Evolutionary conservation across 768 basidiomycete genomes (phyloP), one percentile per base, ranked within the genome.

Genomic region (Podaxis carcinomalis): DNA sequence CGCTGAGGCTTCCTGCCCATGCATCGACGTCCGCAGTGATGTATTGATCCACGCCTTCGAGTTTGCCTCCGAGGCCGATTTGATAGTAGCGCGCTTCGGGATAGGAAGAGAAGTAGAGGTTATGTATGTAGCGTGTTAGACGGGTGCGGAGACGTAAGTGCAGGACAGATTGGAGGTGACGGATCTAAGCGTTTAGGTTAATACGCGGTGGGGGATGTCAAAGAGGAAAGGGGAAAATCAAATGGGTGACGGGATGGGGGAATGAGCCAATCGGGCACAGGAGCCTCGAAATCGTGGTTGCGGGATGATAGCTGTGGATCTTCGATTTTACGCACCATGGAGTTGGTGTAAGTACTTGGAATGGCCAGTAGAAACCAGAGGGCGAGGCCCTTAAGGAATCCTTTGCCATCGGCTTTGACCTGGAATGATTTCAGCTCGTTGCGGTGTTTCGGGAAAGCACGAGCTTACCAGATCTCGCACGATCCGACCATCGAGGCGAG

Each of bases 311-410:
- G n/a, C 7, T 14, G 13, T 42, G n/a, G n/a, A 11, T 5, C 40
- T 42, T 42, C 14, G 50, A 25, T 27, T 11, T 27, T 13, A 62
- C 77, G 52, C 35, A 92, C 93, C 92, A 98, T 94, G 1, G 92
- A 88, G 69, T 98, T 98, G 0, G 96, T 98, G 70, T 94, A 95
- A 21, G 93, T 94, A 69, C 92, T 93, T 0, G 96, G 96, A 25
- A 98, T 80, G 1, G 95, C 93, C 9, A 98, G 80, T 9, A 86
- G 76, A 68, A 95, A 97, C 96, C 96, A 98, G 57, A 92, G 77
- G 0, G 78, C 89, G 0, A 98, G 74, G 0, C 95, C 95, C 56
- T 77, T 82, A 16, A 93, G 65, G 70, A 98, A 98, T 0, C 93
- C 94, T 54, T 80, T 80, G 0, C 86, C 90, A 68, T 98, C 86